These are phyloP conservation scores for Sporothrix brunneoviolacea DNA, from an alignment of 2,329 filamentous ascomycete genomes.

Conservation along the genomic window DNA sequence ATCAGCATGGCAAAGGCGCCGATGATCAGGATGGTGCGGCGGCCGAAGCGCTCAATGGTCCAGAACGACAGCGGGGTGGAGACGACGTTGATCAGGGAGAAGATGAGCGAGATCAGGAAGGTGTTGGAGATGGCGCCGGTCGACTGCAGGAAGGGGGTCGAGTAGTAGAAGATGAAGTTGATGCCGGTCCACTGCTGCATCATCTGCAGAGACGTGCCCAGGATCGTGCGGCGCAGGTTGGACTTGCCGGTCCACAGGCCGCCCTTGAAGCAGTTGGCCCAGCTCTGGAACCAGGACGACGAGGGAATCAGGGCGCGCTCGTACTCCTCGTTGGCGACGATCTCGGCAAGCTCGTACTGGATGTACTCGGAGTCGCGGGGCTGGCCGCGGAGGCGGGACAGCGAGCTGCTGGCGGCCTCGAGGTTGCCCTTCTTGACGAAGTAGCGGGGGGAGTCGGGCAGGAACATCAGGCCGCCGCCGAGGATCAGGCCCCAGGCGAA, in stretches of 20 bases:
- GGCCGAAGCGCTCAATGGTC: slow-evolving; percentile 74
- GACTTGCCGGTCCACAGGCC: slow-evolving; percentile 56
- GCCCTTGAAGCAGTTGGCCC: slow-evolving; percentile 62
- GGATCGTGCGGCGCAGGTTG: slow-evolving; percentile 63
- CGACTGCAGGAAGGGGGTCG: slow-evolving; percentile 75
- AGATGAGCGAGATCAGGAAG: slow-evolving; percentile 80
- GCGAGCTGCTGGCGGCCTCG: slow-evolving; percentile 53
- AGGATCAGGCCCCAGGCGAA: slow-evolving; percentile 76
- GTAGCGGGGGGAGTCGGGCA: slow-evolving; percentile 82
- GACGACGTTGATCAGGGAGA: slow-evolving; percentile 79
- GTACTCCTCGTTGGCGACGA: slow-evolving; percentile 84
- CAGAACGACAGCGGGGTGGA: slow-evolving; percentile 86
- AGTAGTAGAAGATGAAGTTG: slow-evolving; percentile 86
- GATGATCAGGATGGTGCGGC: slow-evolving; percentile 70
- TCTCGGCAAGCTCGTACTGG: slow-evolving; percentile 72
- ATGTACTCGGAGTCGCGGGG: slow-evolving; percentile 66
- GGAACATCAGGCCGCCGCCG: slow-evolving; percentile 61
- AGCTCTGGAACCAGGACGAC: slow-evolving; percentile 58
- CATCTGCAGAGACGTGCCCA: slow-evolving; percentile 70
- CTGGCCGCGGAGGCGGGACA: slow-evolving; percentile 69
- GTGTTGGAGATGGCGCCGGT: slow-evolving; percentile 68
- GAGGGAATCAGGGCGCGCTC: slow-evolving; percentile 64
- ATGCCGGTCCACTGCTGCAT: slow-evolving; percentile 80
- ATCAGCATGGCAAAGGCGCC: slow-evolving; percentile 77
- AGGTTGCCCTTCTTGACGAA: slow-evolving; percentile 72